phyloP scores from a whole-genome alignment of 768 basidiomycete genomes.

The Epithele typhae region DNA sequence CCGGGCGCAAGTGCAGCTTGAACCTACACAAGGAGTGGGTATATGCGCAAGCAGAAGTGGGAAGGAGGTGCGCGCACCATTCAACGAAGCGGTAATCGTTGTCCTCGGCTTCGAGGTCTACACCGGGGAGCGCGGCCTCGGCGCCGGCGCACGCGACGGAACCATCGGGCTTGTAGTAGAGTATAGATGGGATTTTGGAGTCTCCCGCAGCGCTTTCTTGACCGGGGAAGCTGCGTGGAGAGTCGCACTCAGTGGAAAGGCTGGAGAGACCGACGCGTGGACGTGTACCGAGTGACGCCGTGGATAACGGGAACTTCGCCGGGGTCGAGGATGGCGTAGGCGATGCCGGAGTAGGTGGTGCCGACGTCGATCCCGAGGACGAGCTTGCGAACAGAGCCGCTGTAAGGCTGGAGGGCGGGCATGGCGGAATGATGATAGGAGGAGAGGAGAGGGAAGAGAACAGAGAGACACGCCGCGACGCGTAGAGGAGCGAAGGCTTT shows the following conservation, averaged over 20 bases:
- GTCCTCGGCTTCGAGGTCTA: slow-evolving; percentile 4
- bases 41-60: too few species aligned
- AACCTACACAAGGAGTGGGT: slow-evolving; percentile 6
- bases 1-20: slow-evolving; percentile 16
- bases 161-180: slow-evolving; percentile 42
- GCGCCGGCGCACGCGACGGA: slow-evolving; percentile 39
- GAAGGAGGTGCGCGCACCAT: slow-evolving; percentile 6
- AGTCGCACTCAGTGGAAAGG: too few species aligned
- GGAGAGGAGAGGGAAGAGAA: too few species aligned
- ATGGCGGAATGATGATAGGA: neutral
- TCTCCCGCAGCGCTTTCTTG: slow-evolving; percentile 35
- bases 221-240: slow-evolving; percentile 35
- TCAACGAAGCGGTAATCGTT: neutral
- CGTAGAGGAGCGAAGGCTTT: too few species aligned
- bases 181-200: slow-evolving; percentile 45
- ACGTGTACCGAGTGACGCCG: slow-evolving; percentile 40
- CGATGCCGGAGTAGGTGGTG: slow-evolving; percentile 47
- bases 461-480: too few species aligned
- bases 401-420: slow-evolving; percentile 25
- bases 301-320: slow-evolving; percentile 35
- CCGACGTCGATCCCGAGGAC: slow-evolving; percentile 51
- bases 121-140: slow-evolving; percentile 27
- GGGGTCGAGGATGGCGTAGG: slow-evolving; percentile 37
- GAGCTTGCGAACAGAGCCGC: slow-evolving; percentile 37
- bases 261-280: too few species aligned